Base-by-base conservation (phyloP, 257 asterid genomes). In the Paraleonurus japonicus region DNA sequence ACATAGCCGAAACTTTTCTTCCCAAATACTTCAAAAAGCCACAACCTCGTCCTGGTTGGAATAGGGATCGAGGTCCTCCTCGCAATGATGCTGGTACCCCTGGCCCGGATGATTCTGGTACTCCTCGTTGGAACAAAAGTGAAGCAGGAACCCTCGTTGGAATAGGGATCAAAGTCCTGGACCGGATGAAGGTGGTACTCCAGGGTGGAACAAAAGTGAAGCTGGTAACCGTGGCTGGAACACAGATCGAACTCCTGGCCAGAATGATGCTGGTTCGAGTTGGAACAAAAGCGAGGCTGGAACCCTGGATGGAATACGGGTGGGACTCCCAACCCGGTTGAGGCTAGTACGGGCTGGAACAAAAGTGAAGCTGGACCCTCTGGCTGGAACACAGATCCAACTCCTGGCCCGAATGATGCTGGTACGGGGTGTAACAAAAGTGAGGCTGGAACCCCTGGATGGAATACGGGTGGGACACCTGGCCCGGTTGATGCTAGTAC, bases 41-140 rank as follows among this genome's bases (percentile, higher is more conserved):
- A n/a, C 93, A 79, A 69, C 81, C 95, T 28, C 92, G 90, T 37
- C 73, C 82, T 19, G 90, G 82, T 5, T 82, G 87, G 91, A 82
- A 73, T 72, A 80, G 76, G 64, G 89, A 78, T 20, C 76, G 72
- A 3, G 70, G 81, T 7, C 75, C 85, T 12, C 58, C 63, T 48
- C 76, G 81, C 2, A 67, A 72, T 58, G 85, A 78, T 30, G 76
- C 79, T 47, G 85, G 80, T 23, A 78, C 78, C 2, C 75, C 83
- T 1, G 20, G 74, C 35, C 61, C 35, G 0, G 74, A 67, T 48
- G 77, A 71, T 1, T 70, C 70, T 27, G 65, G 70, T 17, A 75
- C 79, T 0, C 79, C 79, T 6, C n/a, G 70, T 2, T 77, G 81
- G 78, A 37, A 32, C 39, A 65, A 7, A 32, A 48, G 35, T 15